A percentile compares a stretch with the other conserved stretches of the same genome.
Evolutionary conservation across 768 basidiomycete genomes (phyloP).

Genomic region (Collybiopsis confluens): DNA sequence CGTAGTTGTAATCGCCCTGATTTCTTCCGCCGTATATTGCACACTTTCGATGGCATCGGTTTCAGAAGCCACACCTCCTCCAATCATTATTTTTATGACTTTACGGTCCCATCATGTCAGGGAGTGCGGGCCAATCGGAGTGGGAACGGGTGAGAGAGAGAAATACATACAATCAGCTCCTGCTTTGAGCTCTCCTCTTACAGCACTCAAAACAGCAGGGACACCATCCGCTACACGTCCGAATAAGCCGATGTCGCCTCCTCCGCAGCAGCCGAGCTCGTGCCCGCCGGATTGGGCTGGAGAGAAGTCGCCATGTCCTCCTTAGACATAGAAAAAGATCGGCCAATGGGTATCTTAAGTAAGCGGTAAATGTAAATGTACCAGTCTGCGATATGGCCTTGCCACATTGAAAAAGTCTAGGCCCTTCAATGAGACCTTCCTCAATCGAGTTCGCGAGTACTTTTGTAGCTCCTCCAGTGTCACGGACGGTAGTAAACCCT

Average conservation of each 20-base stretch:
- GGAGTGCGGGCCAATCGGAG: background rate
- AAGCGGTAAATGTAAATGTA: background rate
- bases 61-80: constrained; percentile 38
- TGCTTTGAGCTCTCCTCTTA: constrained; percentile 30
- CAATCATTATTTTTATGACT: constrained; percentile 36
- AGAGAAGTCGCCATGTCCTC: constrained; percentile 34
- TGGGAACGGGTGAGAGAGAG: background rate
- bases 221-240: constrained; percentile 34
- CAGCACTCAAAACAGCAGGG: constrained; percentile 30
- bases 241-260: constrained; percentile 20
- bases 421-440: constrained; percentile 33
- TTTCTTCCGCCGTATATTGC: constrained; percentile 39
- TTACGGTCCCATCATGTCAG: background rate
- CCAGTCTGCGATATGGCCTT: constrained; percentile 36
- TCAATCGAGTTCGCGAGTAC: constrained; percentile 31
- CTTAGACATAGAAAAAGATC: no score
- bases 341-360: background rate
- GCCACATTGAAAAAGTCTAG: constrained; percentile 34
- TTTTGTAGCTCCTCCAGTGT: constrained; percentile 35
- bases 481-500: constrained; percentile 37
- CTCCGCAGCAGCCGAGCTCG: constrained; percentile 30
- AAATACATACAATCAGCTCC: constrained; percentile 29
- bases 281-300: constrained; percentile 14
- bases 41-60: constrained; percentile 41
- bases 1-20: constrained; percentile 37